Conservation (phyloP, 345 rosid genomes). For the Salix viminalis region DNA sequence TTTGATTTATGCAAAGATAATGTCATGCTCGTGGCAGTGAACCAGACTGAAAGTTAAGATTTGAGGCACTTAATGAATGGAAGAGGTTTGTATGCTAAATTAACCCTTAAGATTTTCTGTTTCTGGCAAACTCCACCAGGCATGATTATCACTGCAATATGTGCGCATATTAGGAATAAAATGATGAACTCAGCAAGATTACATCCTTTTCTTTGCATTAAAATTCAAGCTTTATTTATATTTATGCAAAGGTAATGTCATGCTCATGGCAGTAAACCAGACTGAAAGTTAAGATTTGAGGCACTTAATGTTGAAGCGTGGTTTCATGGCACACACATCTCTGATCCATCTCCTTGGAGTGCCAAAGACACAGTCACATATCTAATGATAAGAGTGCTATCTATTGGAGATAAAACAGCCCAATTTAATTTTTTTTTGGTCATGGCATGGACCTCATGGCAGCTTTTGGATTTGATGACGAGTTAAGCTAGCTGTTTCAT, state of each 20-base stretch:
- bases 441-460: background rate
- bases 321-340: background rate
- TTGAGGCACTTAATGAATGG: background rate
- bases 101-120: background rate
- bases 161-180: background rate
- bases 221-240: background rate
- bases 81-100: background rate
- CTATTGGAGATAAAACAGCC: background rate
- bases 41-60: background rate
- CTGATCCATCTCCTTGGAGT: background rate
- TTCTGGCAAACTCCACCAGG: background rate
- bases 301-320: background rate
- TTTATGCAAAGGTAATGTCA: background rate
- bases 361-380: background rate
- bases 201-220: background rate
- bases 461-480: background rate
- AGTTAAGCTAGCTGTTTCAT: background rate
- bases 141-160: background rate
- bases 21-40: background rate
- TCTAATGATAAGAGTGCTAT: background rate
- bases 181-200: background rate
- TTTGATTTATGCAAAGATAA: slow-evolving; percentile 1
- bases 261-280: background rate
- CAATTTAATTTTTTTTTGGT: background rate
- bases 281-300: background rate